Evolutionary conservation across 2,329 filamentous ascomycete species (phyloP), one percentile per base, ranked within the genome.

Genomic region (Talaromyces sp.): DNA sequence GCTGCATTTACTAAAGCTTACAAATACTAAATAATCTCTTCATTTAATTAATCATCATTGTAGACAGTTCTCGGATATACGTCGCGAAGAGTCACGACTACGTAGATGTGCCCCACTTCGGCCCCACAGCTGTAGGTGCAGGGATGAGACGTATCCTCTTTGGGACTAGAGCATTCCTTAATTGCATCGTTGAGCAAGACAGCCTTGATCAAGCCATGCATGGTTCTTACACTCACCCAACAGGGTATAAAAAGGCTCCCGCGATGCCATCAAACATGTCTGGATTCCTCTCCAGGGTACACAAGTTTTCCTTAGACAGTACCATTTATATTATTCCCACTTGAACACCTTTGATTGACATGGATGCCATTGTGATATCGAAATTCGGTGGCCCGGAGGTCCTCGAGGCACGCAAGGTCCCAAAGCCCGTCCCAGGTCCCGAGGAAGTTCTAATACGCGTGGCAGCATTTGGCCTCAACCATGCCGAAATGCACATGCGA

Each of bases 401-500:
- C 9, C 27, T 56, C 36, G 54, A 56, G 36, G 36, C 36, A 28
- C 54, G 27, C 36, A 33, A 44, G 28, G 34, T 56, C 34, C 54
- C 54, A n/a, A 56, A 56, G n/a, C 54, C 54, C 16, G 28, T 36
- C 28, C 54, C 54, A 12, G 34, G 33, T 28, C 54, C 18, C 14
- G 54, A 36, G 5, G 54, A 56, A 44, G 54, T 44, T 23, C 36
- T 56, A n/a, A 56, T 52, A 7, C 51, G 28, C 7, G 71, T 79
- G 47, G 68, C 72, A 62, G 77, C 78, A 8, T 81, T 81, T 57
- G 78, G 78, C 3, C 63, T 79, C 47, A 79, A 80, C 63, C 76
- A 79, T 62, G 78, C 78, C 8, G 78, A 81, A 65, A 78, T 78
- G 72, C 75, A 80, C 65, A 80, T 80, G 77, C 75, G 78, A 27